Evolutionary conservation across 352 stramenopile genomes (phyloP).

Genomic region (Phytophthora megakarya): DNA sequence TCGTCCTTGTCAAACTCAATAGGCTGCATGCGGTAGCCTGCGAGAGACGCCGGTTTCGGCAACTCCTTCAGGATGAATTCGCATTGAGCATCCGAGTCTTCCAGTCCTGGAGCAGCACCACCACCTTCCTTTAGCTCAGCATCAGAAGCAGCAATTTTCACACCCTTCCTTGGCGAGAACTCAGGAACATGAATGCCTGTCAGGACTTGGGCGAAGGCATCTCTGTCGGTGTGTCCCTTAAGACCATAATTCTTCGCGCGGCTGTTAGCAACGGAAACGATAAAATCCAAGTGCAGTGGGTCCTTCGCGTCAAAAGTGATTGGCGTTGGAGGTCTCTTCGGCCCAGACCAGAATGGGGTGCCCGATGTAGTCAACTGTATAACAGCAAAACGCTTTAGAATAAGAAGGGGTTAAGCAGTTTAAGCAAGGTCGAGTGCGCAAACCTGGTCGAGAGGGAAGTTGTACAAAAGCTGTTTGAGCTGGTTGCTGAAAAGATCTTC

Average conservation of each 20-base stretch:
- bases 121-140: conserved; percentile 93
- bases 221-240: conserved; percentile 59
- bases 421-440: background rate
- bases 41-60: conserved; percentile 79
- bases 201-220: conserved; percentile 76
- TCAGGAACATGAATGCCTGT: conserved; percentile 90
- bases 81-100: conserved; percentile 79
- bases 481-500: conserved; percentile 98
- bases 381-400: background rate
- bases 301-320: conserved; percentile 93
- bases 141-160: conserved; percentile 98
- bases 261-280: conserved; percentile 95
- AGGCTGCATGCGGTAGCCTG: conserved; percentile 90
- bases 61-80: conserved; percentile 84
- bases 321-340: conserved; percentile 95
- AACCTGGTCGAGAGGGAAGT: conserved; percentile 97
- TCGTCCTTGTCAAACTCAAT: conserved; percentile 99
- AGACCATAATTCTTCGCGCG: conserved; percentile 96
- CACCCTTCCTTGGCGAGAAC: conserved; percentile 93
- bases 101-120: conserved; percentile 37
- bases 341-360: conserved; percentile 98
- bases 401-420: background rate
- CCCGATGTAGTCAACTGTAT: conserved; percentile 92
- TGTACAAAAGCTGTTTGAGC: conserved; percentile 98
- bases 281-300: conserved; percentile 95